A percentile compares a stretch with the other conserved stretches of the same genome.
These are phyloP conservation scores for Tetrahymena borealis DNA, from an alignment of 73 alveolate species.

Conservation along the genomic window DNA sequence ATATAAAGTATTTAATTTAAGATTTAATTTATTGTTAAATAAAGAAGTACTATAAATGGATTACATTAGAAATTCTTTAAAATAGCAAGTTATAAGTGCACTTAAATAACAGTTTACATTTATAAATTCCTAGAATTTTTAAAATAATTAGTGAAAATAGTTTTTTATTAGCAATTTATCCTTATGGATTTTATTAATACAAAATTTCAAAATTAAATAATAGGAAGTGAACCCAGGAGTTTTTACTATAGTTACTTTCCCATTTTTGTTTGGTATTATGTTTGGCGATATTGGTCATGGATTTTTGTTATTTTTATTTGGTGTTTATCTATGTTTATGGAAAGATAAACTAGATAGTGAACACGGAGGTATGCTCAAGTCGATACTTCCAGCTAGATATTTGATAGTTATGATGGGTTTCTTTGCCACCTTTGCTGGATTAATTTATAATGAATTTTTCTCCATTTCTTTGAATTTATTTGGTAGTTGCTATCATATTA, in stretches of 20 bases:
- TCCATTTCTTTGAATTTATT: constrained; percentile 79
- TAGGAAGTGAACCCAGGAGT: constrained; percentile 93
- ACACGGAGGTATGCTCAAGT: constrained; percentile 49
- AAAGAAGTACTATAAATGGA: too few species aligned
- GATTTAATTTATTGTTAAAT: too few species aligned
- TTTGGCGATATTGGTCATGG: constrained; percentile 99
- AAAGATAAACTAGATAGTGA: constrained; percentile 42
- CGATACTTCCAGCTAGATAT: constrained; percentile 65
- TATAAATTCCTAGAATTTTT: too few species aligned
- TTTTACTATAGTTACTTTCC: constrained; percentile 91
- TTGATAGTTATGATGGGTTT: constrained; percentile 90
- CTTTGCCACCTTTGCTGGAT: constrained; percentile 90
- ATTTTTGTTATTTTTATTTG: constrained; percentile 46
- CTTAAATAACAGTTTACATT: too few species aligned
- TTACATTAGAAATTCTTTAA: too few species aligned
- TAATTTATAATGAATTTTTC: constrained; percentile 93
- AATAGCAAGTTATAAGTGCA: too few species aligned
- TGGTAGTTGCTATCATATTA: constrained; percentile 71
- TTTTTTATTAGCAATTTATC: too few species aligned
- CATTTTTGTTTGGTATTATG: constrained; percentile 97
- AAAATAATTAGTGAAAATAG: too few species aligned
- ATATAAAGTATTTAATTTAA: constrained; percentile 50
- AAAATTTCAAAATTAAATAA: neutral
- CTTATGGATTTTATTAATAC: too few species aligned
- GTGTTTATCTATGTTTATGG: constrained; percentile 59